Evolutionary conservation across 2,329 filamentous ascomycete genomes (phyloP).

Genomic region (Fusarium penzigii): DNA sequence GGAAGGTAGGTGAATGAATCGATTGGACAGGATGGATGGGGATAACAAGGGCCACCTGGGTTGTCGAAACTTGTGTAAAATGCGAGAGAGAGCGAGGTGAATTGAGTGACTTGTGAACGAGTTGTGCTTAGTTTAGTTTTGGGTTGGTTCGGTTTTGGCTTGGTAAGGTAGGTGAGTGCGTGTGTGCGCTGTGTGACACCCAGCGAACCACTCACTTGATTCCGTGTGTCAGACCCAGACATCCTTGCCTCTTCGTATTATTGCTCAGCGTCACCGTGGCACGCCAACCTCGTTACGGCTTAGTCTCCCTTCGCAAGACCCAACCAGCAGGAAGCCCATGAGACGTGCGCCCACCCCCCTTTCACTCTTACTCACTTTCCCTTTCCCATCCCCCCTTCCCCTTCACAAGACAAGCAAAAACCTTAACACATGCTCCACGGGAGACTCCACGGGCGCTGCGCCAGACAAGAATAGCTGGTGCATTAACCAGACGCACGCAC

Average conservation of each 20-base stretch:
- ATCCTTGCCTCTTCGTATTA: slow-evolving; percentile 50
- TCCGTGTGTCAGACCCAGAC: slow-evolving; percentile 50
- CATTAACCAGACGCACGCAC: slow-evolving; percentile 33
- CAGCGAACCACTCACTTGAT: slow-evolving; percentile 41
- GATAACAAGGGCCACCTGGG: slow-evolving; percentile 1
- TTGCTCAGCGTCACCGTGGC: slow-evolving; percentile 48
- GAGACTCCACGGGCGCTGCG: slow-evolving; percentile 5
- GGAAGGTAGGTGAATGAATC: too few species aligned
- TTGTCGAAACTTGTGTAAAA: slow-evolving; percentile 14
- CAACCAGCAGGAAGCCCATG: slow-evolving; percentile 30
- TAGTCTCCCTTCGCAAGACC: too few species aligned
- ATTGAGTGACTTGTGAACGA: too few species aligned
- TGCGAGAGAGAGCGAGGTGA: too few species aligned
- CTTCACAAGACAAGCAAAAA: slow-evolving; percentile 7
- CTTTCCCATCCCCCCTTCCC: not conserved
- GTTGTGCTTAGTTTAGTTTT: too few species aligned
- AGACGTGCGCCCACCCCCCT: slow-evolving; percentile 12
- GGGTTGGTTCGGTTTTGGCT: too few species aligned
- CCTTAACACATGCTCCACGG: not conserved
- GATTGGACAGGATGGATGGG: too few species aligned
- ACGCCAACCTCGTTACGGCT: slow-evolving; percentile 27
- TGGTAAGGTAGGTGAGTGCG: slow-evolving; percentile 18
- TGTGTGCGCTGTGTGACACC: too few species aligned
- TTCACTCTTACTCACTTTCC: not conserved
- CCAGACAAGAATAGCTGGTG: slow-evolving; percentile 47